phyloP scores from a whole-genome alignment of 2,329 filamentous ascomycete species.

The Rutstroemia sp. region DNA sequence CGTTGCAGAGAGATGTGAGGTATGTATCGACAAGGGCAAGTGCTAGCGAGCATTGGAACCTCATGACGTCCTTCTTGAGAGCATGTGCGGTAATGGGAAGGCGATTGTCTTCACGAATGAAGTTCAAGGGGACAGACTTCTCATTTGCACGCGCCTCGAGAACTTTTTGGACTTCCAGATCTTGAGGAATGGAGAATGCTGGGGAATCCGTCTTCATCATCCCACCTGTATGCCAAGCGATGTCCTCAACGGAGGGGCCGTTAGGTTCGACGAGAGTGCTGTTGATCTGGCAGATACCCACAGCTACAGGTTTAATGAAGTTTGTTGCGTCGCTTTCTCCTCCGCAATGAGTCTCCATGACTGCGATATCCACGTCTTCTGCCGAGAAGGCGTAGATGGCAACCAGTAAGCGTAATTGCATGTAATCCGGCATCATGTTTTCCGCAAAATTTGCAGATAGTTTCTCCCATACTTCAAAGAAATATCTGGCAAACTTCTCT shows the following conservation, averaged over 20 bases:
- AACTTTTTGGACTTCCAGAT: slow-evolving; percentile 37
- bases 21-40: slow-evolving; percentile 38
- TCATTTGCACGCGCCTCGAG: slow-evolving; percentile 43
- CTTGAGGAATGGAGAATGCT: slow-evolving; percentile 52
- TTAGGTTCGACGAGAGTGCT: slow-evolving; percentile 58
- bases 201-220: slow-evolving; percentile 55
- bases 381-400: slow-evolving; percentile 57
- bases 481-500: slow-evolving; percentile 41
- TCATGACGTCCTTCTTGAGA: slow-evolving; percentile 45
- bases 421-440: slow-evolving; percentile 47
- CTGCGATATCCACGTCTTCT: slow-evolving; percentile 52
- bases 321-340: slow-evolving; percentile 63
- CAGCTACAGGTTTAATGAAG: slow-evolving; percentile 44
- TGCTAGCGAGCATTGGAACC: slow-evolving; percentile 44
- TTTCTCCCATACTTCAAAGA: slow-evolving; percentile 10
- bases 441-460: slow-evolving; percentile 28
- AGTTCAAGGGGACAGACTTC: slow-evolving; percentile 34
- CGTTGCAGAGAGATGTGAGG: slow-evolving; percentile 35
- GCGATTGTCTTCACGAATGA: slow-evolving; percentile 15
- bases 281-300: slow-evolving; percentile 54
- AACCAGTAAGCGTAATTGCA: slow-evolving; percentile 53
- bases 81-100: slow-evolving; percentile 23
- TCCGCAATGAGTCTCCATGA: slow-evolving; percentile 59
- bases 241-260: slow-evolving; percentile 52
- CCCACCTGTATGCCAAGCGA: slow-evolving; percentile 67